Evolutionary conservation across 192 early-diverging fungal species (phyloP).

Genomic region (Coemansia umbellata): DNA sequence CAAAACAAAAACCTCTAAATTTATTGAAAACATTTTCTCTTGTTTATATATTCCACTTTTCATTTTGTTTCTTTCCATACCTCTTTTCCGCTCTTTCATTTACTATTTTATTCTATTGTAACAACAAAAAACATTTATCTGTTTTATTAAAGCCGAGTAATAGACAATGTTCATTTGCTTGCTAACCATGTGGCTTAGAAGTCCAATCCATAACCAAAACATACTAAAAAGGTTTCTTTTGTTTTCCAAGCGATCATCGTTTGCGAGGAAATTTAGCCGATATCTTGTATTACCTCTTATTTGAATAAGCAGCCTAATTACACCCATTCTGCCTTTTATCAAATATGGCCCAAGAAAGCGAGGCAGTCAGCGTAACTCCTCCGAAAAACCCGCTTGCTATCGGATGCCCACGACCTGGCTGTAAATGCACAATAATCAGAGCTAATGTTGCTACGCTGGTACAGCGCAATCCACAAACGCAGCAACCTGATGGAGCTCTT

Average conservation of each 20-base stretch:
- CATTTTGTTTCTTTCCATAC: background rate
- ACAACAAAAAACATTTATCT: background rate
- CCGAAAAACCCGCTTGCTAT: conserved; percentile 13
- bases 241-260: too few species aligned
- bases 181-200: too few species aligned
- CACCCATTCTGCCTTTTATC: too few species aligned
- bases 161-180: too few species aligned
- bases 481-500: background rate
- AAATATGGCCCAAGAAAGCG: background rate
- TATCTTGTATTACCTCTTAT: too few species aligned
- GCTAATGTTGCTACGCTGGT: conserved; percentile 10
- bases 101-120: background rate
- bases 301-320: too few species aligned
- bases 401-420: conserved; percentile 12
- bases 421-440: conserved; percentile 14
- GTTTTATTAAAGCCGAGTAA: background rate
- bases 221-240: too few species aligned
- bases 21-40: background rate
- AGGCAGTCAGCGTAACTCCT: background rate
- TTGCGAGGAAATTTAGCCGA: too few species aligned
- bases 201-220: too few species aligned
- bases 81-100: background rate
- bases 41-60: background rate
- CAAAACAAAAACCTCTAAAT: too few species aligned
- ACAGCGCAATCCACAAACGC: background rate